Conservation (phyloP, 2,329 filamentous ascomycete species). For the Sarocladium kiliense region DNA sequence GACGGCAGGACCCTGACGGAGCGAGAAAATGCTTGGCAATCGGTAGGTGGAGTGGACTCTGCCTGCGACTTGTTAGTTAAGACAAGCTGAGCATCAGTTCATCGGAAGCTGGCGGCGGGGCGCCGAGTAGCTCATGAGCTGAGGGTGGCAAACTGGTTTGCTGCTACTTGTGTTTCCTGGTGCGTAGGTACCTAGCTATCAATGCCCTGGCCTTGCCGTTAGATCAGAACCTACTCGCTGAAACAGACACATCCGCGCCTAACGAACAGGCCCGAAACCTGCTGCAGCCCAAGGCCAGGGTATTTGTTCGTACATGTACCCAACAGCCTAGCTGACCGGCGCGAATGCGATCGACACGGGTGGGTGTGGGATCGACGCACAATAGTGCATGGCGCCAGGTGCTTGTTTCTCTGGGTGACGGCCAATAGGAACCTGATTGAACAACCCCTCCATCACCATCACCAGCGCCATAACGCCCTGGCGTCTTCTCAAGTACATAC, state of each 20-base stretch:
- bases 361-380: slow-evolving; percentile 1
- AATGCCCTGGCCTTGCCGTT: neutral
- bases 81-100: slow-evolving; percentile 1
- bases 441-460: neutral
- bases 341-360: neutral
- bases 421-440: neutral
- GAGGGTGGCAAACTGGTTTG: neutral
- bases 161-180: neutral
- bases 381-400: neutral
- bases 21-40: slow-evolving; percentile 1
- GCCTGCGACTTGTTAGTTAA: neutral
- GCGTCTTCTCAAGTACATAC: neutral
- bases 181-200: neutral
- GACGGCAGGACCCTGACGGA: slow-evolving; percentile 1
- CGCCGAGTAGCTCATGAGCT: neutral
- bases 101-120: neutral
- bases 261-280: neutral
- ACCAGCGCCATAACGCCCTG: neutral
- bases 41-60: neutral
- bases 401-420: neutral
- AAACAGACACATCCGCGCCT: neutral
- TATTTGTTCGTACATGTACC: neutral
- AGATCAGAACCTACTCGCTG: neutral
- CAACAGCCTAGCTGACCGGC: neutral
- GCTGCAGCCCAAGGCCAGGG: neutral